These are phyloP conservation scores for Cyberlindnera subsufficiens DNA, from an alignment of 805 yeast genomes.

Conservation along the genomic window DNA sequence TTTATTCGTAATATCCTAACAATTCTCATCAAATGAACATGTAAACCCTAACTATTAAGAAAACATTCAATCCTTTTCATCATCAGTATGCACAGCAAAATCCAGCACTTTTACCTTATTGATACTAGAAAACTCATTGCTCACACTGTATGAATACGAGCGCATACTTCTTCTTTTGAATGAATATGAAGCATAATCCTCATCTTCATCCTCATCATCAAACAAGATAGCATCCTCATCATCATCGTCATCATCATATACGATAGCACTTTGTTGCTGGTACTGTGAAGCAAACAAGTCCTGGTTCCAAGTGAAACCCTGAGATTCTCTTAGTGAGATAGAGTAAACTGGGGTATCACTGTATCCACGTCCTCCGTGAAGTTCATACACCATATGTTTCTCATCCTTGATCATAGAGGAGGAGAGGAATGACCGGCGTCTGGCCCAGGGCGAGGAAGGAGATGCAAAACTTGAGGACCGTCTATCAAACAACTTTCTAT, in stretches of 20 bases:
- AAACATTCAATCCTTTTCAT: conserved; percentile 2
- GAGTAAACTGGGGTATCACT: conserved; percentile 26
- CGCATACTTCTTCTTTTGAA: conserved; percentile 13
- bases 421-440: conserved; percentile 53
- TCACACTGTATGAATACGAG: conserved; percentile 11
- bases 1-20: neutral
- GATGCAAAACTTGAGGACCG: conserved; percentile 16
- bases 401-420: conserved; percentile 53
- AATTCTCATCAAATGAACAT: neutral
- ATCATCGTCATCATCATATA: conserved; percentile 28
- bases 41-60: neutral
- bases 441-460: conserved; percentile 31
- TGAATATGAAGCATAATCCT: neutral
- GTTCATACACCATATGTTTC: conserved; percentile 47
- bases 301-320: conserved; percentile 74
- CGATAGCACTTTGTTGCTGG: conserved; percentile 46
- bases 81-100: conserved; percentile 17
- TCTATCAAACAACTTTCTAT: neutral
- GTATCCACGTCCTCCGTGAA: conserved; percentile 9
- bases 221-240: neutral
- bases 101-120: conserved; percentile 20
- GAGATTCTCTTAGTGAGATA: conserved; percentile 53
- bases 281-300: conserved; percentile 69
- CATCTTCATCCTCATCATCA: conserved; percentile 1
- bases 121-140: conserved; percentile 11